Conservation (phyloP, 2,329 filamentous ascomycete genomes). For the Ceratocystiopsis sp. region DNA sequence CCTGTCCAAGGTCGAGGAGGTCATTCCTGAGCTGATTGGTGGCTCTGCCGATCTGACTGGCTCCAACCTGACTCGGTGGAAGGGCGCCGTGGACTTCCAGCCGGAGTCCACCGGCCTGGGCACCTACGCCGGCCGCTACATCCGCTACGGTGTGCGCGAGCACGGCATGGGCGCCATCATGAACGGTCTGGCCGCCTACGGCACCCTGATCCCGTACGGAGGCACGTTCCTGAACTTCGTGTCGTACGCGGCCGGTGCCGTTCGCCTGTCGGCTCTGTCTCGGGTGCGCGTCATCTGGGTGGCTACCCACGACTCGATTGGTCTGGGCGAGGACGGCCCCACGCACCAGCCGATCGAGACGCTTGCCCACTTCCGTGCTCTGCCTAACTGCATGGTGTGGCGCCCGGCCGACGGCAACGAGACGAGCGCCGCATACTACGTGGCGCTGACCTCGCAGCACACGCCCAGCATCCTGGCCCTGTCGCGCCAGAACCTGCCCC, state of each 20-base stretch:
- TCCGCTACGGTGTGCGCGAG: slow-evolving; percentile 84
- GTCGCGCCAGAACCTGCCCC: slow-evolving; percentile 94
- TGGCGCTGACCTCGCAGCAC: slow-evolving; percentile 73
- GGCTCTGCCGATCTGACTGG: slow-evolving; percentile 96
- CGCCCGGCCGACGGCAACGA: slow-evolving; percentile 97
- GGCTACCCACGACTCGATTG: slow-evolving; percentile 97
- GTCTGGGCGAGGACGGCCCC: slow-evolving; percentile 94
- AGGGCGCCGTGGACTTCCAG: slow-evolving; percentile 95
- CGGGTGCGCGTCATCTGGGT: slow-evolving; percentile 87
- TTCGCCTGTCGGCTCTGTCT: slow-evolving; percentile 84
- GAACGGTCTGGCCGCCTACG: slow-evolving; percentile 91
- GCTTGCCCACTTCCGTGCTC: slow-evolving; percentile 91
- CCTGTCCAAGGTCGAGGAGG: slow-evolving; percentile 68
- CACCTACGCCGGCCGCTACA: slow-evolving; percentile 72
- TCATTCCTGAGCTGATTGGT: slow-evolving; percentile 78
- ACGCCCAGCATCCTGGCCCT: slow-evolving; percentile 89
- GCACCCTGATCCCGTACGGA: slow-evolving; percentile 80
- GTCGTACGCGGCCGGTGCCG: slow-evolving; percentile 87
- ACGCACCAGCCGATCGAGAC: slow-evolving; percentile 99
- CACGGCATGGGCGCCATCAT: slow-evolving; percentile 85
- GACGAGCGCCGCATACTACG: slow-evolving; percentile 94
- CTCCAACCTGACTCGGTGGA: slow-evolving; percentile 98
- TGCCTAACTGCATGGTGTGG: slow-evolving; percentile 99
- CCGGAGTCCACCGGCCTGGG: slow-evolving; percentile 71
- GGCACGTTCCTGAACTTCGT: slow-evolving; percentile 99